These are phyloP conservation scores for Erigeron canadensis DNA, from an alignment of 129 eudicot species.

Conservation along the genomic window DNA sequence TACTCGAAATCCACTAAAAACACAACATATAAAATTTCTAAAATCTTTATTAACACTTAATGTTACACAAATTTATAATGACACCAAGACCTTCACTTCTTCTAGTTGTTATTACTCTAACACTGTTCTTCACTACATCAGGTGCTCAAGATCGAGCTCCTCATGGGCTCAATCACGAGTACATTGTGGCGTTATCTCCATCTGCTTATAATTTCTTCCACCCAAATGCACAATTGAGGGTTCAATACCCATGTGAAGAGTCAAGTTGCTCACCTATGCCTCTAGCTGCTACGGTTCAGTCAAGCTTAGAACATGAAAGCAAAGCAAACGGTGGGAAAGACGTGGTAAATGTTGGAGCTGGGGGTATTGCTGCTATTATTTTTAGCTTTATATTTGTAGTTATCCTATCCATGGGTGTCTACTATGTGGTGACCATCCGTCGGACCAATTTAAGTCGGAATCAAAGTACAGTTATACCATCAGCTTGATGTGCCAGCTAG, in stretches of 20 bases:
- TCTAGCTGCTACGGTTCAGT: slow-evolving; percentile 64
- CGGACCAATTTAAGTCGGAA: slow-evolving; percentile 37
- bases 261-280: slow-evolving; percentile 55
- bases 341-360: slow-evolving; percentile 43
- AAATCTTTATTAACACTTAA: not conserved
- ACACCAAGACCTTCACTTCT: slow-evolving; percentile 27
- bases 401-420: slow-evolving; percentile 58
- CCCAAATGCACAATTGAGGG: slow-evolving; percentile 36
- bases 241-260: slow-evolving; percentile 34
- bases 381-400: slow-evolving; percentile 37
- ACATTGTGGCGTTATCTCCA: slow-evolving; percentile 59
- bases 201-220: slow-evolving; percentile 66
- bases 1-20: slow-evolving; percentile 18
- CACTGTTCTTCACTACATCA: slow-evolving; percentile 32
- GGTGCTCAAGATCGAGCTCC: slow-evolving; percentile 65
- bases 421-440: slow-evolving; percentile 50
- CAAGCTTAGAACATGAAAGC: slow-evolving; percentile 54
- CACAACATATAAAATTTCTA: not conserved
- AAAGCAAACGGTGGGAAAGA: slow-evolving; percentile 19
- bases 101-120: slow-evolving; percentile 6
- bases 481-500: slow-evolving; percentile 26
- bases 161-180: slow-evolving; percentile 52
- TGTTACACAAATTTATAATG: slow-evolving; percentile 15
- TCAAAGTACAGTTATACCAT: slow-evolving; percentile 40
- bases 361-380: slow-evolving; percentile 49